Base-by-base conservation (phyloP, 805 yeast genomes). In the Suhomyces faveliae region DNA sequence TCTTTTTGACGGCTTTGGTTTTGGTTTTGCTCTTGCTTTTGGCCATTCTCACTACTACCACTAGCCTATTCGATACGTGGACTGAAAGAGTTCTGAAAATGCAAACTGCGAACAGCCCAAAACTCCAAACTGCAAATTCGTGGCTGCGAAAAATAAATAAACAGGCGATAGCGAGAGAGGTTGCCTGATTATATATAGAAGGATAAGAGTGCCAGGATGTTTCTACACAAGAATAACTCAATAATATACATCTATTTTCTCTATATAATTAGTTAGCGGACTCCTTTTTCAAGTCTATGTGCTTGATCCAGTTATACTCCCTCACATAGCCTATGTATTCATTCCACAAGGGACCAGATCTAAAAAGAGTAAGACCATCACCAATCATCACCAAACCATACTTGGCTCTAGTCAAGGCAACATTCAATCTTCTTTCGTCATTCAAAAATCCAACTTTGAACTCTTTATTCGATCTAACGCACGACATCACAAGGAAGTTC, bases 291-390 rank as follows among this genome's bases (percentile, higher is more conserved):
- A 13, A 35, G 22, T 48, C 53, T 9, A 54, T 59, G 8, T 50
- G 46, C 45, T 56, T 63, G 20, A 74, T 60, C 35, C 66, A 62
- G 1, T 53, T 59, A 40, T 71, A 68, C 7, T 50, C 59, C 25
- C 66, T 62, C 43, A 80, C 58, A 50, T 70, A 68, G 1, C 63
- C 63, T 42, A 81, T 64, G 55, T 80, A 79, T 35, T 73, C 74
- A 6, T 61, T 61, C 88, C 87, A 83, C 25, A 79, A 53, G 2
- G 56, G 48, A 49, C 73, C 77, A 5, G 83, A 79, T n/a, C 63
- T 62, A 66, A 12, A 79, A 74, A 54, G 80, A 68, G 67, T 76
- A 12, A 56, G 43, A 9, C 55, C 63, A 52, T 69, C 71, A 21
- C 74, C 74, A 43, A 68, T 56, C 22, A 69, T 49, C 10, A 62